A percentile compares a stretch with the other conserved stretches of the same genome.
These are phyloP conservation scores for Penicillium ucsense DNA, from an alignment of 495 filamentous ascomycete species.

Conservation along the genomic window DNA sequence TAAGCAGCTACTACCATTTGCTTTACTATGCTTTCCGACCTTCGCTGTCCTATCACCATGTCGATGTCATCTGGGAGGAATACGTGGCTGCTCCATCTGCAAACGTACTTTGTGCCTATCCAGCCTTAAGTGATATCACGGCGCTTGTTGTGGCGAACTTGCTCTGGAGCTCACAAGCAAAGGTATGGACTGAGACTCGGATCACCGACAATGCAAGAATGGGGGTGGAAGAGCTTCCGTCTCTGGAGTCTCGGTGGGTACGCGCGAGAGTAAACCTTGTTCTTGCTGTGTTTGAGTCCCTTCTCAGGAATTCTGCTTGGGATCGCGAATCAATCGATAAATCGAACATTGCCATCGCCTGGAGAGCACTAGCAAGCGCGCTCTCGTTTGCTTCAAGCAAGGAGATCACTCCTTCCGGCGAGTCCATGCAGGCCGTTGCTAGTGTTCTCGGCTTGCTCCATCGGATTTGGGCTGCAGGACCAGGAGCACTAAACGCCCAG, in stretches of 20 bases:
- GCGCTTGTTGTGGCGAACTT: conserved; percentile 58
- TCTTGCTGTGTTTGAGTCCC: conserved; percentile 51
- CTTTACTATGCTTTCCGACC: conserved; percentile 83
- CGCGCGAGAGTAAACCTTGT: conserved; percentile 55
- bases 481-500: conserved; percentile 27
- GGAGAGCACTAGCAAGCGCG: conserved; percentile 58
- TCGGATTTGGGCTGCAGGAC: conserved; percentile 50
- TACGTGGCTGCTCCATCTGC: conserved; percentile 48
- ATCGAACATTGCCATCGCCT: conserved; percentile 46
- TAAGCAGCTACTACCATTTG: conserved; percentile 65
- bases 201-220: conserved; percentile 49
- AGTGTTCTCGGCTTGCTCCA: conserved; percentile 57
- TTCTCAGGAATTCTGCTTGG: conserved; percentile 50
- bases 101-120: conserved; percentile 20
- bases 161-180: conserved; percentile 53
- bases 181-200: conserved; percentile 63
- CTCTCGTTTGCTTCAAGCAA: conserved; percentile 71
- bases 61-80: conserved; percentile 72
- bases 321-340: conserved; percentile 32
- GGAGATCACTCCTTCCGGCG: conserved; percentile 80
- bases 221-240: conserved; percentile 61
- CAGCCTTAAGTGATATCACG: conserved; percentile 39
- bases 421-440: conserved; percentile 70
- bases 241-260: conserved; percentile 81
- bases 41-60: conserved; percentile 43